These are phyloP conservation scores for Bacterosira constricta DNA, from an alignment of 108 stramenopile genomes.

Conservation along the genomic window DNA sequence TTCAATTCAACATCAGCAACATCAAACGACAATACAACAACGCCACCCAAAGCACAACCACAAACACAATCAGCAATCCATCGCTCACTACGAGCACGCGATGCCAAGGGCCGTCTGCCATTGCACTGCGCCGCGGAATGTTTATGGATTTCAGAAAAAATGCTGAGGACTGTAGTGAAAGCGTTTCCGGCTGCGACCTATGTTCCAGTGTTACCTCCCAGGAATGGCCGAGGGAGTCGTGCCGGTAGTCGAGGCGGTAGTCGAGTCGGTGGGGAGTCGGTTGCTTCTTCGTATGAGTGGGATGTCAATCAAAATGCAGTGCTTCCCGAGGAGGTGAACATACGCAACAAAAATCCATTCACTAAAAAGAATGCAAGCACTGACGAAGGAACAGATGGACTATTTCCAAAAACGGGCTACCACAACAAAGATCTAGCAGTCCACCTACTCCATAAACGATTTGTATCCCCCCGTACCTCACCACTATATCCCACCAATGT, in stretches of 20 bases:
- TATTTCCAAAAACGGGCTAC: slow-evolving; percentile 20
- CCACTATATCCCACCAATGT: background rate
- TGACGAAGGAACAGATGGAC: slow-evolving; percentile 10
- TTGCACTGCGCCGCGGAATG: slow-evolving; percentile 36
- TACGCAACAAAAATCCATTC: too few relatives aligned
- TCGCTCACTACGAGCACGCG: slow-evolving; percentile 23
- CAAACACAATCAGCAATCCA: background rate
- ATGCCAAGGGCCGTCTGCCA: slow-evolving; percentile 30
- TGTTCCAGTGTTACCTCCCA: slow-evolving; percentile 15
- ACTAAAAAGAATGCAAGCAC: too few relatives aligned
- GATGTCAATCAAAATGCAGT: slow-evolving; percentile 1
- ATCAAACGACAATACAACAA: background rate
- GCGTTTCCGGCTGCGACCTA: slow-evolving; percentile 26
- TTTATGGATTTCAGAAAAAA: slow-evolving; percentile 17
- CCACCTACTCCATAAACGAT: slow-evolving; percentile 6
- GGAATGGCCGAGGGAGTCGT: background rate
- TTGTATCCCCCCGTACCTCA: background rate
- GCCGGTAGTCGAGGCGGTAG: background rate
- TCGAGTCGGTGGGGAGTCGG: slow-evolving; percentile 10
- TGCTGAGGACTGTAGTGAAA: slow-evolving; percentile 21
- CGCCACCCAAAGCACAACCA: background rate
- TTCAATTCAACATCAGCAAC: too few relatives aligned
- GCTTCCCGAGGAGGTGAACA: background rate
- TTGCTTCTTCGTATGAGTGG: too few relatives aligned
- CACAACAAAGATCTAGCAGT: slow-evolving; percentile 24